These are phyloP conservation scores for Xylariales sp. DNA, from an alignment of 2,329 filamentous ascomycete species.

Conservation along the genomic window DNA sequence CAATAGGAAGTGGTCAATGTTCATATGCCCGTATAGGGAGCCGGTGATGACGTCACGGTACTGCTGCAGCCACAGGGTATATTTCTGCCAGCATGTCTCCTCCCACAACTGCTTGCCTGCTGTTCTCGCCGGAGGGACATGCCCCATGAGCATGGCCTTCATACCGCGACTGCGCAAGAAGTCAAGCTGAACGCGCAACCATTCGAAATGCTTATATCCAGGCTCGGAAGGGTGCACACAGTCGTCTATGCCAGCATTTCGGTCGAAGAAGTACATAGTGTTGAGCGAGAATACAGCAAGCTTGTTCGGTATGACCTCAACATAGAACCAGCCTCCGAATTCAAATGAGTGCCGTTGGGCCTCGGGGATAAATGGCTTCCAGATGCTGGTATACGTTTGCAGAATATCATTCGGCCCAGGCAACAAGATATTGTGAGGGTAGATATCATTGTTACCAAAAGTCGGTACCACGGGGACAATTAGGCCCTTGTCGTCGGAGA, in stretches of 20 bases:
- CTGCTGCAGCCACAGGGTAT: conserved; percentile 88
- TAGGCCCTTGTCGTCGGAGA: conserved; percentile 71
- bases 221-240: conserved; percentile 83
- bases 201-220: conserved; percentile 95
- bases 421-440: conserved; percentile 94
- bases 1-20: conserved; percentile 95
- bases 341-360: conserved; percentile 91
- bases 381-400: conserved; percentile 79
- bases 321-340: conserved; percentile 93
- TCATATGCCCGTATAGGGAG: conserved; percentile 94
- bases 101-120: conserved; percentile 90
- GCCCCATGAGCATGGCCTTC: conserved; percentile 94
- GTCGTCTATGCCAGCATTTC: conserved; percentile 93
- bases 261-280: conserved; percentile 94
- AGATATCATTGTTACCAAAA: conserved; percentile 96
- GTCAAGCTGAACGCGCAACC: conserved; percentile 89
- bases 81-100: conserved; percentile 98
- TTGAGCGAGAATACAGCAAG: conserved; percentile 95
- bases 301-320: conserved; percentile 87
- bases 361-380: conserved; percentile 89
- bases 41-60: conserved; percentile 90
- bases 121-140: conserved; percentile 91
- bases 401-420: conserved; percentile 91
- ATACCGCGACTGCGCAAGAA: conserved; percentile 84
- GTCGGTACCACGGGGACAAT: conserved; percentile 86